Evolutionary conservation across 441 rosid genomes (phyloP).

Genomic region (Jatropha podagrica): DNA sequence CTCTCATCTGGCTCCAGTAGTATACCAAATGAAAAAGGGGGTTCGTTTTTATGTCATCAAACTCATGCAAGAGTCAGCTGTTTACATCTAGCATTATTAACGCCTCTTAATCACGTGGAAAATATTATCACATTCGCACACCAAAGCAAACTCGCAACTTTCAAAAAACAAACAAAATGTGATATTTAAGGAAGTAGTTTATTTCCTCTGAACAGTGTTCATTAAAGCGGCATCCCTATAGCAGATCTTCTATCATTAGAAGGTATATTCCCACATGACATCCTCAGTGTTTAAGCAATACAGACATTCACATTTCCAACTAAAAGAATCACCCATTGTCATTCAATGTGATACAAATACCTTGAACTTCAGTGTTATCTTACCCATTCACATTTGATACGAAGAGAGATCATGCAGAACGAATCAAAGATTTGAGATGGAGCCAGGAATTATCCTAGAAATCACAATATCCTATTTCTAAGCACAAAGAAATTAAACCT

Average conservation of each 20-base stretch:
- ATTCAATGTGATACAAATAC: background rate
- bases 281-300: background rate
- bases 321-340: background rate
- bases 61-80: background rate
- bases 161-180: background rate
- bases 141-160: background rate
- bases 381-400: slow-evolving; percentile 3
- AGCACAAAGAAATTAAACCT: background rate
- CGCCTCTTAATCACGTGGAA: background rate
- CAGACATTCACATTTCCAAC: background rate
- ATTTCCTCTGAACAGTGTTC: background rate
- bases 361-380: background rate
- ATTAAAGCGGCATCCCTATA: background rate
- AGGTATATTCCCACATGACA: background rate
- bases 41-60: too few relatives aligned
- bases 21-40: too few relatives aligned
- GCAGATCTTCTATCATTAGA: background rate
- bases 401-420: background rate
- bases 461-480: background rate
- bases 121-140: background rate
- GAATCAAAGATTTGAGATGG: background rate
- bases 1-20: too few relatives aligned
- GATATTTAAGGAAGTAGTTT: background rate
- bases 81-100: background rate
- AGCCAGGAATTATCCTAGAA: background rate